A percentile compares a stretch with the other conserved stretches of the same genome.
Conservation (phyloP, 2,329 filamentous ascomycete genomes). For the Beauveria sp. region DNA sequence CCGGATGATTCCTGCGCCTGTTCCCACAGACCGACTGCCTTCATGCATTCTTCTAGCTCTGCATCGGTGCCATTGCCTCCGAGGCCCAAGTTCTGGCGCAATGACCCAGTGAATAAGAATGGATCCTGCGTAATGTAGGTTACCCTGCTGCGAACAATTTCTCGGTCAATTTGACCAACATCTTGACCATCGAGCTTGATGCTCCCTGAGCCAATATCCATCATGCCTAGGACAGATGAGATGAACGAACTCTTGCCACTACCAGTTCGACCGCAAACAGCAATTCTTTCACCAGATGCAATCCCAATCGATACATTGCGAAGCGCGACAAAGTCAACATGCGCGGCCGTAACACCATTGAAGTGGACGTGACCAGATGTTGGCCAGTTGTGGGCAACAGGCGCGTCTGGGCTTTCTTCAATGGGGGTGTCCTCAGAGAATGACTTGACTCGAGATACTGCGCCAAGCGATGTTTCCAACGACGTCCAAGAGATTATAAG, state of each 20-base stretch:
- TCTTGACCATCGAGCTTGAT: background rate
- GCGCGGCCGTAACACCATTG: slow-evolving; percentile 3
- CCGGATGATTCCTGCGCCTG: background rate
- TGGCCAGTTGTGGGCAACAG: slow-evolving; percentile 5
- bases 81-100: slow-evolving; percentile 2
- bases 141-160: background rate
- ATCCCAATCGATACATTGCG: slow-evolving; percentile 8
- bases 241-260: background rate
- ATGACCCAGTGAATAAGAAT: slow-evolving; percentile 6
- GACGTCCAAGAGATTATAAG: slow-evolving; percentile 23
- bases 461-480: slow-evolving; percentile 16
- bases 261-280: slow-evolving; percentile 5
- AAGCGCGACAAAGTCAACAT: slow-evolving; percentile 8
- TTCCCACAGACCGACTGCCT: slow-evolving; percentile 2
- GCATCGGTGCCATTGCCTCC: background rate
- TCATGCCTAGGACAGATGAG: slow-evolving; percentile 4
- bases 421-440: slow-evolving; percentile 6
- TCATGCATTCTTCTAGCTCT: background rate
- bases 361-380: slow-evolving; percentile 4
- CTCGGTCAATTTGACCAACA: background rate
- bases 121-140: slow-evolving; percentile 14
- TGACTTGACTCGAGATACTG: slow-evolving; percentile 11
- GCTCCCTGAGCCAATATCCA: background rate
- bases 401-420: slow-evolving; percentile 4
- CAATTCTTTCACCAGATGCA: slow-evolving; percentile 7